phyloP scores from a whole-genome alignment of 2,329 filamentous ascomycete genomes.

The Xylariaceae sp. region DNA sequence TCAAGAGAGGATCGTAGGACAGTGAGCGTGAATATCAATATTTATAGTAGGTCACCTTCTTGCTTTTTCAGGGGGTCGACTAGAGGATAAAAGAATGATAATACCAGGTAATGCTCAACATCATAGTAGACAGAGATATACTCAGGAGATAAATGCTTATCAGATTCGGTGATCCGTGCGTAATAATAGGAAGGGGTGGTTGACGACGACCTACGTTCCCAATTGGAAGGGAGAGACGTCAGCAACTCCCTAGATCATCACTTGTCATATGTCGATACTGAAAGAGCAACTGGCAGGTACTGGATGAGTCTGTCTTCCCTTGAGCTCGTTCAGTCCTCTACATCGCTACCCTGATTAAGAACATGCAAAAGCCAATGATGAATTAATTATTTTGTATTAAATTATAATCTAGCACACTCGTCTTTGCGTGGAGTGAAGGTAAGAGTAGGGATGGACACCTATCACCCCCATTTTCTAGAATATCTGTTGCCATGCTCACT shows the following conservation, averaged over 20 bases:
- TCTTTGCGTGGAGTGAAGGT: constrained; percentile 1
- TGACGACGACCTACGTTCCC: neutral
- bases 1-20: neutral
- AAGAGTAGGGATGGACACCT: neutral
- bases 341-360: neutral
- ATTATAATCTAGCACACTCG: neutral
- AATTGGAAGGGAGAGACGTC: neutral
- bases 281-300: neutral
- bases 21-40: neutral
- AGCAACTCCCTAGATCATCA: neutral
- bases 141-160: neutral
- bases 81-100: no score
- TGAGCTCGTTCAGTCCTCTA: no score
- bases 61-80: no score
- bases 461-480: constrained; percentile 9
- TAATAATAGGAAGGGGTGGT: neutral
- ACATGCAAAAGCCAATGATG: neutral
- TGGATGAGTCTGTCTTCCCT: neutral
- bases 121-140: neutral
- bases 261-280: neutral
- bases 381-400: constrained; percentile 10
- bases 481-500: constrained; percentile 5
- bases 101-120: no score
- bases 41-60: neutral
- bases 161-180: neutral